Conservation (phyloP, 1,139 yeast species). For the Spathaspora sp. region DNA sequence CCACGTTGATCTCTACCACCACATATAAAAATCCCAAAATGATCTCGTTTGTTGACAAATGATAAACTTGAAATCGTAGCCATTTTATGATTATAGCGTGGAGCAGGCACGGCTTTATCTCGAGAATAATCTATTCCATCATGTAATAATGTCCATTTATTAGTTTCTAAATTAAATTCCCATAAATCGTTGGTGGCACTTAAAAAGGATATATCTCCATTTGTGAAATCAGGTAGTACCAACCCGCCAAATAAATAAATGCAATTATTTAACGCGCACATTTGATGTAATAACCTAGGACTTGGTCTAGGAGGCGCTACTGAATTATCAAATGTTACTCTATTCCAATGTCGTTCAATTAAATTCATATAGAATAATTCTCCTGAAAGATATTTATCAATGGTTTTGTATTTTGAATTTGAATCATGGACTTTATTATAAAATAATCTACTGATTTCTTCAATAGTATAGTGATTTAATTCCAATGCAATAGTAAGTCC, state of each 20-base stretch:
- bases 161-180: slow-evolving; percentile 55
- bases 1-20: slow-evolving; percentile 59
- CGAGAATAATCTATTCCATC: slow-evolving; percentile 30
- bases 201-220: slow-evolving; percentile 20
- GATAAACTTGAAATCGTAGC: slow-evolving; percentile 42
- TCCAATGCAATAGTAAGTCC: slow-evolving; percentile 64
- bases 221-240: slow-evolving; percentile 20
- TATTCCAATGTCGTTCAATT: slow-evolving; percentile 56
- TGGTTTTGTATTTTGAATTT: slow-evolving; percentile 26
- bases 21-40: slow-evolving; percentile 54
- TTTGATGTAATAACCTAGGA: slow-evolving; percentile 61
- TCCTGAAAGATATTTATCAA: slow-evolving; percentile 51
- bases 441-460: slow-evolving; percentile 28
- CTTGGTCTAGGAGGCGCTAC: slow-evolving; percentile 34
- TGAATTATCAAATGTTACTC: slow-evolving; percentile 23
- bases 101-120: slow-evolving; percentile 31
- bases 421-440: slow-evolving; percentile 24
- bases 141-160: slow-evolving; percentile 52
- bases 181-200: slow-evolving; percentile 63
- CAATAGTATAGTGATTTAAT: slow-evolving; percentile 36
- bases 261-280: slow-evolving; percentile 47
- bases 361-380: slow-evolving; percentile 59
- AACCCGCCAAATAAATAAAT: slow-evolving; percentile 68
- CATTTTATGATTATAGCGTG: slow-evolving; percentile 55
- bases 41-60: slow-evolving; percentile 44